A percentile compares a stretch with the other conserved stretches of the same genome.
These are phyloP conservation scores for Murraya paniculata DNA, from an alignment of 345 rosid species.

Conservation along the genomic window DNA sequence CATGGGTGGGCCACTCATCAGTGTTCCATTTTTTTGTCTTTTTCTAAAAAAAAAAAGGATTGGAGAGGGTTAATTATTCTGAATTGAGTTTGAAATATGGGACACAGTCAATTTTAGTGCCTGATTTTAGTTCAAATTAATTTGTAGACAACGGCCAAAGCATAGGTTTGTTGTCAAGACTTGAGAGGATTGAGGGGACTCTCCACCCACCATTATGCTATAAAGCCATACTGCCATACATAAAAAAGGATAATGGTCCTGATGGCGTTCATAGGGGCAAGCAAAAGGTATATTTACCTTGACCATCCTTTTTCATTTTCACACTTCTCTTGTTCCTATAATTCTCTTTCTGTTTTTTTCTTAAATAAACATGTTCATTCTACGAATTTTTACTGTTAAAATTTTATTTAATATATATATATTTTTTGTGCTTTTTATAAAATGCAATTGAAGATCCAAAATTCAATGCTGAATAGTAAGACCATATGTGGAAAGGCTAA, in stretches of 20 bases:
- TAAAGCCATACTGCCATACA: conserved; percentile 60
- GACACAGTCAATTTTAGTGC: neutral
- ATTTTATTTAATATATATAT: neutral
- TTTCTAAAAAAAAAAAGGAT: neutral
- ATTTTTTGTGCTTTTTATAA: neutral
- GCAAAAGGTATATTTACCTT: conserved; percentile 59
- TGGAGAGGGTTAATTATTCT: neutral
- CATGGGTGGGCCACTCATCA: neutral
- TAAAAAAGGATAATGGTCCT: conserved; percentile 78
- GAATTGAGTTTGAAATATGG: conserved; percentile 1
- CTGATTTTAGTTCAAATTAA: conserved; percentile 8
- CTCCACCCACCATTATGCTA: conserved; percentile 88
- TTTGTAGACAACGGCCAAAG: conserved; percentile 75
- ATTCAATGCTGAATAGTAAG: neutral
- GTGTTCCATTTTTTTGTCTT: neutral
- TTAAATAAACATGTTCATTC: neutral
- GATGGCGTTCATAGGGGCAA: conserved; percentile 71
- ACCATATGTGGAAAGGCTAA: neutral
- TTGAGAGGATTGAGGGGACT: conserved; percentile 74
- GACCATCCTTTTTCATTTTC: neutral
- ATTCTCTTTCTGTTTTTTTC: neutral
- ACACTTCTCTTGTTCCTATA: neutral
- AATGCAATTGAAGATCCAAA: neutral
- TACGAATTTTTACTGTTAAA: neutral
- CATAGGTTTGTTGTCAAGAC: conserved; percentile 96